Conservation (phyloP, 2,329 filamentous ascomycete genomes). For the Mariannaea elegans region DNA sequence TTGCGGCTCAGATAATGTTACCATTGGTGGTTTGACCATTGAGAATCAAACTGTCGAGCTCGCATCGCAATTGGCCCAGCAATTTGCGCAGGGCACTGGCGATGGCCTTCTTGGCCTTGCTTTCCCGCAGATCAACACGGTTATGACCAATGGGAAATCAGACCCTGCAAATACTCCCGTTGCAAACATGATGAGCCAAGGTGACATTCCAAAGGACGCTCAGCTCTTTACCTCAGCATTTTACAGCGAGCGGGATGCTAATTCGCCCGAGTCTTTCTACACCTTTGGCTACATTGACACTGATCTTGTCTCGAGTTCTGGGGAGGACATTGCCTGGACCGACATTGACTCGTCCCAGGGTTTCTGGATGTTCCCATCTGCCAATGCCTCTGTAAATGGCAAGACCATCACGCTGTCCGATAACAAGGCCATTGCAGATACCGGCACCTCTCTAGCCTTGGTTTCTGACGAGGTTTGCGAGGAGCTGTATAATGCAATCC, state of each 20-base stretch:
- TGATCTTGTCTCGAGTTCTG: conserved; percentile 8
- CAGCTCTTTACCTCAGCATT: conserved; percentile 15
- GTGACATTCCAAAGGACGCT: conserved; percentile 12
- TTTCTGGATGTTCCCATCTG: conserved; percentile 15
- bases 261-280: conserved; percentile 11
- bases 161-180: conserved; percentile 9
- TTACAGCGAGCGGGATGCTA: conserved; percentile 10
- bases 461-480: conserved; percentile 10
- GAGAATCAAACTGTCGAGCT: conserved; percentile 10
- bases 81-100: conserved; percentile 5
- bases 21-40: conserved; percentile 7
- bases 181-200: conserved; percentile 11
- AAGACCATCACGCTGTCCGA: neutral
- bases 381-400: conserved; percentile 6
- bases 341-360: conserved; percentile 11
- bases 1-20: conserved; percentile 7
- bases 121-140: conserved; percentile 10
- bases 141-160: conserved; percentile 2
- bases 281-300: conserved; percentile 14
- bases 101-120: conserved; percentile 14
- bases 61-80: conserved; percentile 4
- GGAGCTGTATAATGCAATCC: conserved; percentile 7
- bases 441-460: conserved; percentile 4
- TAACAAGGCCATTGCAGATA: conserved; percentile 12
- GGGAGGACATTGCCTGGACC: conserved; percentile 11